Evolutionary conservation across 2,329 filamentous ascomycete genomes (phyloP), one percentile per base, ranked within the genome.

Genomic region (Colletotrichum sp.): DNA sequence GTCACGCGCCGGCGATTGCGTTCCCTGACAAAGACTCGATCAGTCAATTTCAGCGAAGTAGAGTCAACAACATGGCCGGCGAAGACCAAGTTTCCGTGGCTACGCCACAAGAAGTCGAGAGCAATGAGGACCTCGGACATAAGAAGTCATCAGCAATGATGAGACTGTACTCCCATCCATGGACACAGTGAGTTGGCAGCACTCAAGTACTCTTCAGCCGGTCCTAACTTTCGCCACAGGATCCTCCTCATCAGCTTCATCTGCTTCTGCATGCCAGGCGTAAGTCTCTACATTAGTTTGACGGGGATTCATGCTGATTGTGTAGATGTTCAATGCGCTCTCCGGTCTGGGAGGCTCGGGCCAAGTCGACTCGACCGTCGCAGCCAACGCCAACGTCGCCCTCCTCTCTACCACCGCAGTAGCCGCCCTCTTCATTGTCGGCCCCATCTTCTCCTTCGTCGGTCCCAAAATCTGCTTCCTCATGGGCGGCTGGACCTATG

Each of bases 211-310:
- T 15, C 32, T 15, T 34, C 13, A 15, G 13, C 13, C 13, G 13
- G 32, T 15, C 32, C 32, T 34, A 34, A 34, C 0, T 34, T 34
- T 15, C 6, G 32, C 32, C 13, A 13, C 65, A 75, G 66, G 16
- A 87, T 89, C 64, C 30, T 87, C 4, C 81, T 89, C 66, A 88
- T 89, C 72, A 87, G 86, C 79, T 82, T 89, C 66, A 88, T 89
- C 69, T 89, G 86, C 78, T 88, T 89, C 78, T 89, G 87, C 70
- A 84, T 86, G 39, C 87, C 87, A 8, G 86, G 86, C 16, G 85
- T 86, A 81, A 67, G 87, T 84, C 32, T 34, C 32, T 34, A 34
- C 32, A 34, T 34, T 34, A 34, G 13, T 4, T 0, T 34, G 1
- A 34, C 32, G 32, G 32, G 32, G 32, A 4, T 15, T 15, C 0